Percentiles rank a stretch among this genome's conserved stretches.
These are phyloP conservation scores for Mycosphaerella sp. DNA, from an alignment of 2,329 filamentous ascomycete genomes.

Conservation along the genomic window DNA sequence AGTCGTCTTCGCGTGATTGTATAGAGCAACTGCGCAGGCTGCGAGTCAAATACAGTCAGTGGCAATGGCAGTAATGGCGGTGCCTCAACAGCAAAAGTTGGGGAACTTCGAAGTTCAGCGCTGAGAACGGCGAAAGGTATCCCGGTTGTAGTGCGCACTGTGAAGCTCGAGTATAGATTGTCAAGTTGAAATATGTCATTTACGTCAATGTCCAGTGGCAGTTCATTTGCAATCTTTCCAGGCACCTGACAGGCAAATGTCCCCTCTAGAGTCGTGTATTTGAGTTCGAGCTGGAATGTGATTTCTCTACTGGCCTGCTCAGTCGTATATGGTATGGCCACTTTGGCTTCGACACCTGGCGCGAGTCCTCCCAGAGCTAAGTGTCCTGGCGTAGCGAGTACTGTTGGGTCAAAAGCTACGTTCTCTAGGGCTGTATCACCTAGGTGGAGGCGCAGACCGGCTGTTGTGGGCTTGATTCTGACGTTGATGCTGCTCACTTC, in stretches of 20 bases:
- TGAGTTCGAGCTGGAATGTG: conserved; percentile 58
- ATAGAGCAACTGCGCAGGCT: conserved; percentile 76
- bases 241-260: conserved; percentile 49
- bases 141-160: conserved; percentile 70
- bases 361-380: conserved; percentile 21
- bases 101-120: conserved; percentile 64
- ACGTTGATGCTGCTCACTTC: conserved; percentile 47
- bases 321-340: conserved; percentile 74
- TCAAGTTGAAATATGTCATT: conserved; percentile 89
- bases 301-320: conserved; percentile 70
- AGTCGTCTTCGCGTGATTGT: conserved; percentile 58
- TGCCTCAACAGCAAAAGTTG: conserved; percentile 61
- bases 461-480: conserved; percentile 53
- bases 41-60: conserved; percentile 68
- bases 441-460: conserved; percentile 53
- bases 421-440: conserved; percentile 39
- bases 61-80: conserved; percentile 38
- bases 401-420: conserved; percentile 10
- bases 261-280: conserved; percentile 26
- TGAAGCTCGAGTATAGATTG: conserved; percentile 81
- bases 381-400: conserved; percentile 18
- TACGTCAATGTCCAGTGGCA: conserved; percentile 90
- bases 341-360: conserved; percentile 45
- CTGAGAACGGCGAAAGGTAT: conserved; percentile 69
- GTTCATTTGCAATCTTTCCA: conserved; percentile 61